Evolutionary conservation across 1,139 yeast species (phyloP), one percentile per base, ranked within the genome.

Genomic region (Yueomyces sp.): DNA sequence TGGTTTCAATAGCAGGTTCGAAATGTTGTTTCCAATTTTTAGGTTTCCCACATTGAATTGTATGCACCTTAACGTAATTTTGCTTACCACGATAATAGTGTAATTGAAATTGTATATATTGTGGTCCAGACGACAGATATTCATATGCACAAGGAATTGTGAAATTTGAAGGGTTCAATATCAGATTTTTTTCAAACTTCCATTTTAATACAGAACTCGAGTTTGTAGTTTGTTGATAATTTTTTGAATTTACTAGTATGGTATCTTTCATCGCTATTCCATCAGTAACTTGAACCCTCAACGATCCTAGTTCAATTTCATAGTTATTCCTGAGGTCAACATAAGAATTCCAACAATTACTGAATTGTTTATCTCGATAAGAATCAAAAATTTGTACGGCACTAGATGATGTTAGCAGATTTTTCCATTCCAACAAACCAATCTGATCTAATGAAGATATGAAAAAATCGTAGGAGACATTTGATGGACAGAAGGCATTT

Each of bases 381-480:
- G 48, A 43, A 39, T 51, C 53, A 40, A 46, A 50, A 41, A 52
- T 56, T 4, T 37, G 34, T 5, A 48, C 42, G 3, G 39, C 35
- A 27, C 32, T 19, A 3, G 45, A 39, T 3, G 36, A 35, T 4
- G 25, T 30, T 11, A 48, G 39, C 12, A 51, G 36, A 3, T 49
- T 44, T 2, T 44, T 37, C 54, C 51, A 46, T 43, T 53, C 56
- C 35, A 44, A 41, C 2, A 50, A 28, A 3, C 57, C 57, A n/a
- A 50, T 40, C 40, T 53, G 55, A 39, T 53, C 53, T 30, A 52
- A 37, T 5, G 48, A 50, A 27, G 49, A 39, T 3, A 50, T 46
- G 28, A 51, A 48, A n/a, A 50, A 28, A 4, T 42, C 42, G 30
- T 40, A 45, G 30, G 4, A 27, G 2, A 40, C 3, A 44, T 35